These are phyloP conservation scores for Penicillium sp. DNA, from an alignment of 2,329 filamentous ascomycete species.

Conservation along the genomic window DNA sequence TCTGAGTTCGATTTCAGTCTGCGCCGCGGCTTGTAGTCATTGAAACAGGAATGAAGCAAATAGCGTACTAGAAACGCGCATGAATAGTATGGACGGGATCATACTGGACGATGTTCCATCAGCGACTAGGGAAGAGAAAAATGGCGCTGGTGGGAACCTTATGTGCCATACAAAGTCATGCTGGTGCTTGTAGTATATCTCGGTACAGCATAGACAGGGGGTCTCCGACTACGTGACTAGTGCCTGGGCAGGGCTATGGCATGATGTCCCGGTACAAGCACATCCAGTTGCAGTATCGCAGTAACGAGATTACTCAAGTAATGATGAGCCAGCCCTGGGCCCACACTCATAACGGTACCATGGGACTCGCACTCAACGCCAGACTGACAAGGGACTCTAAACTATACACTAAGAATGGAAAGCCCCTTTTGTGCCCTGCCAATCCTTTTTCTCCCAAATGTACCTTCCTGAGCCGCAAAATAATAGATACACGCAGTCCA, in stretches of 20 bases:
- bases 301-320: neutral
- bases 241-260: constrained; percentile 5
- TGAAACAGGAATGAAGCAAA: too few relatives aligned
- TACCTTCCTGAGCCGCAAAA: neutral
- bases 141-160: too few relatives aligned
- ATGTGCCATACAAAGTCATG: too few relatives aligned
- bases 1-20: too few relatives aligned
- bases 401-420: neutral
- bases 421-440: neutral
- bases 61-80: too few relatives aligned
- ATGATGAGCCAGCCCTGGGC: neutral
- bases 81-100: too few relatives aligned
- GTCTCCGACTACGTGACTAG: neutral
- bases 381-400: neutral
- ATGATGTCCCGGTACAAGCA: neutral
- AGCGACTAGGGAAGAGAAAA: too few relatives aligned
- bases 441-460: neutral
- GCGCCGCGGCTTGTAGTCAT: too few relatives aligned
- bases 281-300: neutral
- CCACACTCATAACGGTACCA: neutral
- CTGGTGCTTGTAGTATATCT: too few relatives aligned
- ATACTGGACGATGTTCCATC: too few relatives aligned
- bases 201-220: neutral
- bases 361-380: neutral
- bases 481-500: neutral